Percentiles rank a stretch among this genome's conserved stretches.
Conservation (phyloP, 257 asterid species). For the Parsonsia alboflavescens region DNA sequence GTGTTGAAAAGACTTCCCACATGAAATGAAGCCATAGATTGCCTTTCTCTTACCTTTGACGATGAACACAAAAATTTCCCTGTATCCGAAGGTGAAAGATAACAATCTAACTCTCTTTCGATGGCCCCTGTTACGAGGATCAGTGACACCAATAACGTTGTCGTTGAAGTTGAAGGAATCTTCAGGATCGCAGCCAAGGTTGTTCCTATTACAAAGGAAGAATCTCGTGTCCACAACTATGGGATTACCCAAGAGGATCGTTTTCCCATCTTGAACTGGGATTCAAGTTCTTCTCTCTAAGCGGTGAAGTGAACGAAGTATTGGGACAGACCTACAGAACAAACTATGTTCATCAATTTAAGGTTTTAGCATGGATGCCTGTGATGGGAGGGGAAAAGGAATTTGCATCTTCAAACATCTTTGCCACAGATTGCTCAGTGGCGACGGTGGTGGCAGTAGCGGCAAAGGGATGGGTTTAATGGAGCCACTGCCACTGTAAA, state of each 20-base stretch:
- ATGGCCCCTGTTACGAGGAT: constrained; percentile 5
- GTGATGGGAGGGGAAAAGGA: constrained; percentile 16
- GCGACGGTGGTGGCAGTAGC: too few species aligned
- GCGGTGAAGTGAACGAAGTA: constrained; percentile 16
- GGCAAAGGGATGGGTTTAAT: too few species aligned
- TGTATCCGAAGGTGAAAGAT: too few species aligned
- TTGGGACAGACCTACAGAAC: constrained; percentile 21
- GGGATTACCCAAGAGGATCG: constrained; percentile 11
- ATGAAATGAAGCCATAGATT: too few species aligned
- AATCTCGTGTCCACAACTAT: constrained; percentile 20
- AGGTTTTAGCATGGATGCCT: constrained; percentile 21
- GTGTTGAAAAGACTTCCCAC: too few species aligned
- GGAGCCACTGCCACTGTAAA: too few species aligned
- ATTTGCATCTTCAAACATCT: constrained; percentile 10
- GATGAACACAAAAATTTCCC: too few species aligned
- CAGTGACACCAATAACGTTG: constrained; percentile 11
- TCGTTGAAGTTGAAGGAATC: constrained; percentile 15
- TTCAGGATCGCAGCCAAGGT: constrained; percentile 16
- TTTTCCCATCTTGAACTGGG: constrained; percentile 26
- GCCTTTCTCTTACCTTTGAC: too few species aligned
- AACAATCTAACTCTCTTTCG: too few species aligned
- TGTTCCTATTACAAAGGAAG: constrained; percentile 23
- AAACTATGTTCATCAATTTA: constrained; percentile 17
- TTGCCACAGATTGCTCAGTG: constrained; percentile 16
- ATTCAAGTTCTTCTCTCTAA: constrained; percentile 18